phyloP scores from a whole-genome alignment of 1,139 yeast species.

The Yamadazyma triangularis region DNA sequence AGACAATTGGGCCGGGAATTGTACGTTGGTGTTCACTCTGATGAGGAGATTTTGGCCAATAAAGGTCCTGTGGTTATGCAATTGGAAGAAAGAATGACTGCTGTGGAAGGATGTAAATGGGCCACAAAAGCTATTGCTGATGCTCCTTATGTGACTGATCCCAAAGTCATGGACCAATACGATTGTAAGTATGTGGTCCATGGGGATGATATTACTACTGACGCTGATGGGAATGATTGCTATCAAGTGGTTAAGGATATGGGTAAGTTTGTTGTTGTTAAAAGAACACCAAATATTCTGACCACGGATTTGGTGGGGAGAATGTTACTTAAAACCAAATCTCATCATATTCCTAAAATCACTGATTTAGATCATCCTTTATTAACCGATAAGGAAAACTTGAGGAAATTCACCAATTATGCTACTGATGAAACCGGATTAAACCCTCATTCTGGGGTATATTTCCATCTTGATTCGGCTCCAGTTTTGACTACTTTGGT shows the following conservation, averaged over 20 bases:
- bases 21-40: constrained; percentile 87
- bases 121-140: constrained; percentile 62
- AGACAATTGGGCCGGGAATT: constrained; percentile 70
- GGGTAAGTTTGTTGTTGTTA: constrained; percentile 85
- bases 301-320: constrained; percentile 96
- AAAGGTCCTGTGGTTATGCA: constrained; percentile 96
- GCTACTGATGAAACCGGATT: constrained; percentile 68
- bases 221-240: constrained; percentile 91
- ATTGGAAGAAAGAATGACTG: constrained; percentile 69
- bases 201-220: constrained; percentile 96
- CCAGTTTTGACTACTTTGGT: constrained; percentile 28
- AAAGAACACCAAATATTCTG: constrained; percentile 88
- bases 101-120: constrained; percentile 93
- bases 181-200: constrained; percentile 89
- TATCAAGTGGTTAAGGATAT: constrained; percentile 77
- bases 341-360: constrained; percentile 50
- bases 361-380: constrained; percentile 25
- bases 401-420: constrained; percentile 45
- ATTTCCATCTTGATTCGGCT: constrained; percentile 24
- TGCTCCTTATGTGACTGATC: constrained; percentile 97
- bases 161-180: constrained; percentile 66
- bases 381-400: constrained; percentile 28
- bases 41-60: constrained; percentile 73
- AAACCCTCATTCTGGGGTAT: constrained; percentile 59
- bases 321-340: constrained; percentile 60